Base-by-base conservation (phyloP, 139 green algal species). In the Chlamydomonas sphaeroides region DNA sequence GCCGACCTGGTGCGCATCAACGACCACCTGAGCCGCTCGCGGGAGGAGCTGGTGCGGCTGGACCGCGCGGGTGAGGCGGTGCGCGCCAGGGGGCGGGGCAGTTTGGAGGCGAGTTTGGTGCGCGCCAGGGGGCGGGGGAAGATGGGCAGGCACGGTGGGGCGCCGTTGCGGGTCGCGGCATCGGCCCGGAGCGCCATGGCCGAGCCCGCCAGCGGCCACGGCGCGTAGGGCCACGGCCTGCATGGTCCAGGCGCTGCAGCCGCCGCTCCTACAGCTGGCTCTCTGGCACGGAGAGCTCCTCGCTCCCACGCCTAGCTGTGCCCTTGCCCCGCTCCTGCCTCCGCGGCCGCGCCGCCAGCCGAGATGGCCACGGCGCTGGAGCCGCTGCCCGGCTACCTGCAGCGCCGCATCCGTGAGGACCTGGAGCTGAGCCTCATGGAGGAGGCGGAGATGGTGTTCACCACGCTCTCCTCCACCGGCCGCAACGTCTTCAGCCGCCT, bases 371-470 rank as follows among this genome's bases (percentile, higher is more conserved):
- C 39, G 45, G 62, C n/a, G 5, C 25, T 63, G 25, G 14, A 39
- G 42, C 33, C 33, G 5, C 76, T 72, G 35, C 76, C 76, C 32
- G 76, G 45, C 32, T 74, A 56, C 45, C 45, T 66, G 76, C 63
- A 83, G 32, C 66, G 86, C 30, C 80, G 78, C 62, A 63, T 79
- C 26, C 72, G 84, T 48, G 65, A 88, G 33, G 78, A 84, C 57
- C 76, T 91, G 61, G 87, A 88, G 78, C 67, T 85, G n/a, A 78
- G 57, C 2, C 48, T 88, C 39, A 81, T 90, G n/a, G 88, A 89
- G 35, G 63, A 86, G 57, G 95, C 95, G 20, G 93, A 97, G 82
- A 94, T 98, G 79, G 94, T 98, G 61, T 97, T 97, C 85, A 93
- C 92, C 49, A 98, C 93, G 35, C 88, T 97, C 57, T 93, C 85